phyloP scores from a whole-genome alignment of 352 stramenopile species.

The Halophytophthora polymorphica region DNA sequence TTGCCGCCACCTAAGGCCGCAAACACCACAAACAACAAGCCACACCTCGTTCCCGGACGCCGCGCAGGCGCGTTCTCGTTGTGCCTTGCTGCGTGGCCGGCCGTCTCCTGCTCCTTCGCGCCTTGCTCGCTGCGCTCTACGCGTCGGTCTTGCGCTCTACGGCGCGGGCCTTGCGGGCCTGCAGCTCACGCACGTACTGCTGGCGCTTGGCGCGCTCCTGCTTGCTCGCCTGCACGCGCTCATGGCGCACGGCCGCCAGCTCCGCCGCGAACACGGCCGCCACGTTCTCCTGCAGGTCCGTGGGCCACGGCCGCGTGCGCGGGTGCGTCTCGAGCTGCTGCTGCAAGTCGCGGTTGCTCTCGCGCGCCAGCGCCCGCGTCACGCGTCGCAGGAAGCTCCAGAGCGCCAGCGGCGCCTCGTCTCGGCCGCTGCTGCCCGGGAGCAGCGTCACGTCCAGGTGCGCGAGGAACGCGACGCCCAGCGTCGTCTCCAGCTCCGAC shows the following conservation, averaged over 20 bases:
- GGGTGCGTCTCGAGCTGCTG: conserved; percentile 50
- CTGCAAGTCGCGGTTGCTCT: conserved; percentile 48
- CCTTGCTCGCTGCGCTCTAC: no score
- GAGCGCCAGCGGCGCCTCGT: conserved; percentile 31
- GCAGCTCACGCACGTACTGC: conserved; percentile 28
- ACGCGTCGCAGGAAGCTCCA: conserved; percentile 49
- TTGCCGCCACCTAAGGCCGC: conserved; percentile 25
- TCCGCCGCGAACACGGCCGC: conserved; percentile 25
- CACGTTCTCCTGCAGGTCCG: conserved; percentile 52
- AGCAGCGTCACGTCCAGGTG: conserved; percentile 41
- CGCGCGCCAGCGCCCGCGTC: conserved; percentile 20
- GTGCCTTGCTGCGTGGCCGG: no score
- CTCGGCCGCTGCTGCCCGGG: conserved; percentile 16
- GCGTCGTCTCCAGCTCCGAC: conserved; percentile 33
- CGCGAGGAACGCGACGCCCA: conserved; percentile 65
- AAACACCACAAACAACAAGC: no score
- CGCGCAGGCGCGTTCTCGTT: no score
- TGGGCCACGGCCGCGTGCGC: conserved; percentile 45
- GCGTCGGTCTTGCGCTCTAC: no score
- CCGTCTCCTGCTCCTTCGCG: no score
- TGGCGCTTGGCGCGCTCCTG: conserved; percentile 26
- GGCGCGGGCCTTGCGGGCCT: conserved; percentile 18
- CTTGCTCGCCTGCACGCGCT: conserved; percentile 28
- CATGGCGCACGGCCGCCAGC: conserved; percentile 27
- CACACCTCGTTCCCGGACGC: no score